These are phyloP conservation scores for Quercus dentata DNA, from an alignment of 306 rosid genomes.

Conservation along the genomic window DNA sequence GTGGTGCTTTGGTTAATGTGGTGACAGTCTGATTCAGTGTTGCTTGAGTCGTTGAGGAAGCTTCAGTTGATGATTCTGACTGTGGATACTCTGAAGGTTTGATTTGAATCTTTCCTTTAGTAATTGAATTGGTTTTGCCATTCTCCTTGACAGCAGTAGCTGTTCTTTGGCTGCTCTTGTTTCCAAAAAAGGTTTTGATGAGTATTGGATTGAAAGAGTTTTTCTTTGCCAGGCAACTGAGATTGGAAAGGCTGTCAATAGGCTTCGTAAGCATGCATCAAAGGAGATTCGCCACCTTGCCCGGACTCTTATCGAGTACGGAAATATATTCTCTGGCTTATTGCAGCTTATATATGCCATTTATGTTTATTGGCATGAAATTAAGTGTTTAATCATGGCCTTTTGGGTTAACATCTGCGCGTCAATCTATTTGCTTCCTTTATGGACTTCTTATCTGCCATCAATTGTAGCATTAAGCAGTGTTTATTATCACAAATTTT, in stretches of 20 bases:
- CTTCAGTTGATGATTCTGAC: slow-evolving; percentile 71
- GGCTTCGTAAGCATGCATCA: slow-evolving; percentile 66
- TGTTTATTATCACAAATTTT: background rate
- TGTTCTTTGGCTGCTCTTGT: background rate
- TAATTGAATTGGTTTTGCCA: slow-evolving; percentile 3
- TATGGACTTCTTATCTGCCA: background rate
- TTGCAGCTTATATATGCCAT: background rate
- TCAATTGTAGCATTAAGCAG: background rate
- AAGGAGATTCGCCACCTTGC: slow-evolving; percentile 56
- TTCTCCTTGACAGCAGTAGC: slow-evolving; percentile 1
- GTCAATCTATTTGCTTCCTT: background rate
- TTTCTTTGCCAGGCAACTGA: slow-evolving; percentile 71
- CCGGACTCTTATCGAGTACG: slow-evolving; percentile 63
- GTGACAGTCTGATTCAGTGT: slow-evolving; percentile 67
- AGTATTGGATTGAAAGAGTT: slow-evolving; percentile 13
- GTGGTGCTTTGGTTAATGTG: slow-evolving; percentile 28
- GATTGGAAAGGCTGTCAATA: slow-evolving; percentile 84
- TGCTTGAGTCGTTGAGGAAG: slow-evolving; percentile 80
- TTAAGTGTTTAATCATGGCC: background rate
- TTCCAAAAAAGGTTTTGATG: background rate
- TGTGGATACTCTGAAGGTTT: slow-evolving; percentile 72
- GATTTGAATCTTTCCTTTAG: slow-evolving; percentile 27
- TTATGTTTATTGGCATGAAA: slow-evolving; percentile 11
- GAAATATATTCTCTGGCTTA: background rate
- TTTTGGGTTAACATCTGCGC: background rate